These are phyloP conservation scores for Neurospora sp. DNA, from an alignment of 2,329 filamentous ascomycete species.

Conservation along the genomic window DNA sequence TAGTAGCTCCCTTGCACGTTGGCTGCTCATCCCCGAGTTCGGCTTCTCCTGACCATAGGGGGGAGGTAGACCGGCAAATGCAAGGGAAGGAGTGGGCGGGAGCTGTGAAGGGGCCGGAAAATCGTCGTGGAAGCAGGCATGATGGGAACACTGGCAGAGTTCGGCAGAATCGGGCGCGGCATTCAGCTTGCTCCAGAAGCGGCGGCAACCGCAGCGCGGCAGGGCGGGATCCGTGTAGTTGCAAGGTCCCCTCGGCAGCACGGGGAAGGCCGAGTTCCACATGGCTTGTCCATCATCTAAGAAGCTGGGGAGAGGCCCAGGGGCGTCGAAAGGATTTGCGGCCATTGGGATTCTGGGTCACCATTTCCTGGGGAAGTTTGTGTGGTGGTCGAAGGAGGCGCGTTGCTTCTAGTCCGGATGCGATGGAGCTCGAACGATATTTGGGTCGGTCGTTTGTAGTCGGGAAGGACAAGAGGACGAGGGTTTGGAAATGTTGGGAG, in stretches of 20 bases:
- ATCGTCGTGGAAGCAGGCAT: constrained; percentile 52
- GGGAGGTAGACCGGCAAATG: neutral
- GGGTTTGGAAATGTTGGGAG: neutral
- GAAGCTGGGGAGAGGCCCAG: constrained; percentile 32
- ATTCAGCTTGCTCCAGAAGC: constrained; percentile 44
- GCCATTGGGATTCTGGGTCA: constrained; percentile 37
- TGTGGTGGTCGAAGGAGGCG: neutral
- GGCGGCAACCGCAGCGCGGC: constrained; percentile 50
- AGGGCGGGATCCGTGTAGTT: constrained; percentile 46
- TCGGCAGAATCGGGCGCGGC: constrained; percentile 27
- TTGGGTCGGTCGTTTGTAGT: neutral
- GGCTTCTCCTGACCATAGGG: constrained; percentile 40
- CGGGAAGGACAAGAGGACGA: constrained; percentile 1
- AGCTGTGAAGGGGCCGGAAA: constrained; percentile 21
- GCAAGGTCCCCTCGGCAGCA: constrained; percentile 43
- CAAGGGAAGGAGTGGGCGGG: constrained; percentile 8
- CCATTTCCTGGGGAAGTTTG: constrained; percentile 23
- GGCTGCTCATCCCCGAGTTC: constrained; percentile 29
- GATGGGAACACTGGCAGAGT: constrained; percentile 51
- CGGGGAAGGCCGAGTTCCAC: constrained; percentile 11
- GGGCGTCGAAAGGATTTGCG: constrained; percentile 36
- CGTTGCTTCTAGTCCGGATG: constrained; percentile 4
- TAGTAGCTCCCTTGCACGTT: constrained; percentile 33
- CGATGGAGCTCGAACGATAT: constrained; percentile 6
- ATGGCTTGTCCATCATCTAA: constrained; percentile 31